A percentile compares a stretch with the other conserved stretches of the same genome.
phyloP scores from a whole-genome alignment of 805 yeast genomes.

The Hagleromyces aurorensis region DNA sequence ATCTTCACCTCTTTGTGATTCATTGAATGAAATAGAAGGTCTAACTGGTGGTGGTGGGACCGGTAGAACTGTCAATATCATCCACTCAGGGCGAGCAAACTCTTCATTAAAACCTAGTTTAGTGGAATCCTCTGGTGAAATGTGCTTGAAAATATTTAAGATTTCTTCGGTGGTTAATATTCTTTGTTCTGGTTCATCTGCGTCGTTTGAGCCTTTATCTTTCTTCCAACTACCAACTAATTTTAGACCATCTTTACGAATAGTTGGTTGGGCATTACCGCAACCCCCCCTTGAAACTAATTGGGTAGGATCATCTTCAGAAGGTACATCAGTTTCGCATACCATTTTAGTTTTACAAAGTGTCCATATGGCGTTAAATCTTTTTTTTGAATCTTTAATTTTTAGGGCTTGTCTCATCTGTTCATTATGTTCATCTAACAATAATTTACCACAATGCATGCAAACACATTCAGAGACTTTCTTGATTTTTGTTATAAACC shows the following conservation, averaged over 20 bases:
- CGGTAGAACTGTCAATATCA: conserved; percentile 92
- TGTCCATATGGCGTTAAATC: conserved; percentile 96
- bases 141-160: conserved; percentile 84
- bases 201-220: conserved; percentile 67
- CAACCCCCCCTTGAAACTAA: conserved; percentile 85
- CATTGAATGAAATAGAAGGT: conserved; percentile 96
- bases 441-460: conserved; percentile 95
- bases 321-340: conserved; percentile 80
- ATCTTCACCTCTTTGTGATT: conserved; percentile 98
- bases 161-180: conserved; percentile 83
- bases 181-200: conserved; percentile 86
- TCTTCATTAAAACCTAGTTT: conserved; percentile 89
- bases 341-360: conserved; percentile 86
- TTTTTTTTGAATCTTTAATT: conserved; percentile 87
- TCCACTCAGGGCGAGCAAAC: conserved; percentile 98
- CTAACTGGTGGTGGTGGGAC: conserved; percentile 99
- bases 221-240: conserved; percentile 98
- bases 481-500: conserved; percentile 86
- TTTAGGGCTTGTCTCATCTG: conserved; percentile 80
- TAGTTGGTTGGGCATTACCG: conserved; percentile 93
- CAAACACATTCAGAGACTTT: conserved; percentile 95
- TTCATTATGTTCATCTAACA: conserved; percentile 66
- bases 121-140: conserved; percentile 71
- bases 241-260: conserved; percentile 92
- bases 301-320: conserved; percentile 51